Evolutionary conservation across 768 basidiomycete genomes (phyloP).

Genomic region (Wakefieldia striispora): DNA sequence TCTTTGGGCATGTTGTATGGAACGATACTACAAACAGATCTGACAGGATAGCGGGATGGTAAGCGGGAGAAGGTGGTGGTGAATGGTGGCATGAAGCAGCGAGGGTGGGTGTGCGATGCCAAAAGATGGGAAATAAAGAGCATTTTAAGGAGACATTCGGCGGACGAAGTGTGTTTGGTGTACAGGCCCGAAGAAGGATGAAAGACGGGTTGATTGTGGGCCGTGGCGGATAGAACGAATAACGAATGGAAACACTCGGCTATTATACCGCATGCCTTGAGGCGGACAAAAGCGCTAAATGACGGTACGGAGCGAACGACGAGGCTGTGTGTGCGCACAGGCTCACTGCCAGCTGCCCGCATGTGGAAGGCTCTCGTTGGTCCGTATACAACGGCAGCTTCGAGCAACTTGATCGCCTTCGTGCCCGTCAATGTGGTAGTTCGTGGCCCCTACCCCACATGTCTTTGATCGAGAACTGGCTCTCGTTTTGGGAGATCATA

Average conservation of each 20-base stretch:
- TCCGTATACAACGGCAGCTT: no score
- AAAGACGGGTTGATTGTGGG: no score
- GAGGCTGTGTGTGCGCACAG: slow-evolving; percentile 9
- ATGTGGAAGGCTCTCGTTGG: not conserved
- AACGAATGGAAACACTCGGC: not conserved
- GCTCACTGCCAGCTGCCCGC: not conserved
- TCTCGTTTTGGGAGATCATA: no score
- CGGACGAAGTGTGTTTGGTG: not conserved
- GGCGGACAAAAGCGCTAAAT: slow-evolving; percentile 17
- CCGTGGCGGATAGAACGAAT: no score
- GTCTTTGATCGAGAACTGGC: no score
- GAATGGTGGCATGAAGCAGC: slow-evolving; percentile 4
- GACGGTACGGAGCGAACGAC: not conserved
- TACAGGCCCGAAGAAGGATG: no score
- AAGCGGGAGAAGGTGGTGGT: slow-evolving; percentile 3
- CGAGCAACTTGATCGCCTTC: no score
- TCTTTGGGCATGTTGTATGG: slow-evolving; percentile 33
- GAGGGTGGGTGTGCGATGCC: not conserved
- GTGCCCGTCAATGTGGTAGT: not conserved
- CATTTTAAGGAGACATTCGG: not conserved
- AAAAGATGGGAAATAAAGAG: slow-evolving; percentile 1
- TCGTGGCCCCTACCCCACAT: not conserved
- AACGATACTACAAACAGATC: slow-evolving; percentile 20
- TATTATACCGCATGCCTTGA: slow-evolving; percentile 23
- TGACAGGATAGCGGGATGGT: slow-evolving; percentile 2